A percentile compares a stretch with the other conserved stretches of the same genome.
Conservation (phyloP, 257 asterid species). For the Scutellaria barbata region DNA sequence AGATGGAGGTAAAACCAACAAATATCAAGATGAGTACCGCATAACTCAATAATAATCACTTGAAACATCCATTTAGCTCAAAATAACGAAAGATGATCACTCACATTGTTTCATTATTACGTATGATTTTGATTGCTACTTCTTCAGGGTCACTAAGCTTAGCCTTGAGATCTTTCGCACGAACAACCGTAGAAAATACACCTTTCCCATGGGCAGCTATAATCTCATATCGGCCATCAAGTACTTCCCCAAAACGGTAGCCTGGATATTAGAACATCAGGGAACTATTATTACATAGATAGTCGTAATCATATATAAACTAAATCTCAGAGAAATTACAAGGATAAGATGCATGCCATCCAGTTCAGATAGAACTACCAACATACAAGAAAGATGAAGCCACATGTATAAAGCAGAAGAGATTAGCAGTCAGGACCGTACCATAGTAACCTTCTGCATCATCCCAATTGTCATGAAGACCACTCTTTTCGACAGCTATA, state of each 20-base stretch:
- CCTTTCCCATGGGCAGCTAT: conserved; percentile 99
- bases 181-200: conserved; percentile 94
- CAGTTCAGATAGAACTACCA: conserved; percentile 13
- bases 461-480: conserved; percentile 93
- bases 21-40: not conserved
- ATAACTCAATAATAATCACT: conserved; percentile 9
- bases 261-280: conserved; percentile 51
- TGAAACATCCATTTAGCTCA: conserved; percentile 20
- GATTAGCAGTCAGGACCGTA: conserved; percentile 41
- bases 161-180: conserved; percentile 96
- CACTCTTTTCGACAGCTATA: conserved; percentile 73
- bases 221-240: conserved; percentile 90
- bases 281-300: not conserved
- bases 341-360: conserved; percentile 8
- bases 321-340: not conserved
- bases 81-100: conserved; percentile 39
- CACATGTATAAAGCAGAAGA: conserved; percentile 1
- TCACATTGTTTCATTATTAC: conserved; percentile 93
- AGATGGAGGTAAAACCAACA: conserved; percentile 2
- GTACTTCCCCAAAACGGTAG: conserved; percentile 91
- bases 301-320: conserved; percentile 7
- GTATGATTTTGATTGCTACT: conserved; percentile 93
- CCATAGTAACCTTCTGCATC: conserved; percentile 97
- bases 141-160: conserved; percentile 76
- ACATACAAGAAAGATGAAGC: conserved; percentile 10